Conservation (phyloP, 768 basidiomycete genomes). For the Rhodotorula graminis region DNA sequence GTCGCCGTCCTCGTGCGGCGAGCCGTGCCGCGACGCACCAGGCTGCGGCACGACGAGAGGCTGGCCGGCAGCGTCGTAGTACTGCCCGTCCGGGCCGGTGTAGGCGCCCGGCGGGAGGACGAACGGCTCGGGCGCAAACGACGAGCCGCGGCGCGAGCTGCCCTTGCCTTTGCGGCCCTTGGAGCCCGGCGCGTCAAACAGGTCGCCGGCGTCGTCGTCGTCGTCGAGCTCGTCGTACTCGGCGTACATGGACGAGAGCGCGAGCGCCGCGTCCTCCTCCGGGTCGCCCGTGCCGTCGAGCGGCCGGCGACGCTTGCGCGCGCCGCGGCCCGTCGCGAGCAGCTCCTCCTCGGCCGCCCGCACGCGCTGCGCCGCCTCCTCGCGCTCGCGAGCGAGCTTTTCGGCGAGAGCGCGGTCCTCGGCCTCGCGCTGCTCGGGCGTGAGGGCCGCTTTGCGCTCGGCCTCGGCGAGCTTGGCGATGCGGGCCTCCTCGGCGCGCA, state of each 20-base stretch:
- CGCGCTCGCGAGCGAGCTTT: slow-evolving; percentile 12
- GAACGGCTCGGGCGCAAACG: slow-evolving; percentile 14
- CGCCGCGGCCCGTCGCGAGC: slow-evolving; percentile 20
- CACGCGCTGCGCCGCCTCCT: slow-evolving; percentile 1
- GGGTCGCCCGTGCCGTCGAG: slow-evolving; percentile 11
- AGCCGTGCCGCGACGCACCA: background rate
- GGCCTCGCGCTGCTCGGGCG: slow-evolving; percentile 33
- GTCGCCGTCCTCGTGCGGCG: background rate
- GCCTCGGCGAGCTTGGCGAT: slow-evolving; percentile 32
- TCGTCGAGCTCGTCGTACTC: slow-evolving; percentile 33
- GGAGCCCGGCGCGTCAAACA: background rate
- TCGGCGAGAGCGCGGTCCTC: slow-evolving; percentile 25
- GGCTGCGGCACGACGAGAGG: background rate
- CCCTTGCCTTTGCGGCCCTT: slow-evolving; percentile 4
- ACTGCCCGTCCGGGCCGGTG: slow-evolving; percentile 11
- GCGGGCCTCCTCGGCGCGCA: slow-evolving; percentile 26
- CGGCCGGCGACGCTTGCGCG: slow-evolving; percentile 24
- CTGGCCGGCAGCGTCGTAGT: slow-evolving; percentile 15
- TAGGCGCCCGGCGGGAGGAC: slow-evolving; percentile 29
- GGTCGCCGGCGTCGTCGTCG: slow-evolving; percentile 9
- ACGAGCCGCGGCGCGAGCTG: slow-evolving; percentile 53
- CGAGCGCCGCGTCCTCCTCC: slow-evolving; percentile 12
- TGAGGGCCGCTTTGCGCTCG: slow-evolving; percentile 25
- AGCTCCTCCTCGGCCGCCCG: slow-evolving; percentile 27
- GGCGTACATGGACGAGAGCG: slow-evolving; percentile 17